Percentiles rank a stretch among this genome's conserved stretches.
phyloP scores from a whole-genome alignment of 495 filamentous ascomycete species.

The Darksidea phi region DNA sequence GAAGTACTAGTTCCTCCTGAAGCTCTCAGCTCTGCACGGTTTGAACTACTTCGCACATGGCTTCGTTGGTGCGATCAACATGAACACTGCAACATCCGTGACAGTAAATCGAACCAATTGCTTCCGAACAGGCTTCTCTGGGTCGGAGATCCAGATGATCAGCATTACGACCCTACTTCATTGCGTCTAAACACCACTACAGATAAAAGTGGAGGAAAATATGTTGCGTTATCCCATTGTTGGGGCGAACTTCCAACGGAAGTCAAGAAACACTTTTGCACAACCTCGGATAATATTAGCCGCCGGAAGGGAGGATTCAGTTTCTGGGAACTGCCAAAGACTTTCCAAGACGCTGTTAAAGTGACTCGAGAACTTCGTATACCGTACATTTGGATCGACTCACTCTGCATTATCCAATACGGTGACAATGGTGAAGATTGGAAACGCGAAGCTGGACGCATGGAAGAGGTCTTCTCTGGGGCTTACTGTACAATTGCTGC shows the following conservation, averaged over 20 bases:
- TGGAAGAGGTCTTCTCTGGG: conserved; percentile 11
- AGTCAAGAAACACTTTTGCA: conserved; percentile 1
- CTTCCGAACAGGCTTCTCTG: conserved; percentile 20
- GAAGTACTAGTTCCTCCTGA: conserved; percentile 4
- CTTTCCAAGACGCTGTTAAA: conserved; percentile 1
- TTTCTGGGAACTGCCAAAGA: conserved; percentile 5
- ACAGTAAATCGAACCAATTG: conserved; percentile 5
- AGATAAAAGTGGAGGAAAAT: conserved; percentile 1
- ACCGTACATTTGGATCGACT: conserved; percentile 2
- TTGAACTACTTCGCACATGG: conserved; percentile 24
- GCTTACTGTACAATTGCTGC: conserved; percentile 18
- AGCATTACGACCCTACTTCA: conserved; percentile 1
- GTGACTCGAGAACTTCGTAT: conserved; percentile 2
- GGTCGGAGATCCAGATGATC: conserved; percentile 7
- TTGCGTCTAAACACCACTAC: conserved; percentile 1
- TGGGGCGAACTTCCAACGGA: neutral
- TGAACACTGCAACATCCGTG: conserved; percentile 5
- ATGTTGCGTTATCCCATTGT: conserved; percentile 12
- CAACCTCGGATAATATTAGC: conserved; percentile 7
- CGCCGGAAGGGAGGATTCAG: neutral
- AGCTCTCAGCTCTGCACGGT: conserved; percentile 6
- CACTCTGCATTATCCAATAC: conserved; percentile 4
- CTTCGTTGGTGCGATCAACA: conserved; percentile 15
- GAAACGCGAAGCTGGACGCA: neutral
- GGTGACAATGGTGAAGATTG: neutral